Conservation (phyloP, 139 green algal species). For the Nannochloris sp. region DNA sequence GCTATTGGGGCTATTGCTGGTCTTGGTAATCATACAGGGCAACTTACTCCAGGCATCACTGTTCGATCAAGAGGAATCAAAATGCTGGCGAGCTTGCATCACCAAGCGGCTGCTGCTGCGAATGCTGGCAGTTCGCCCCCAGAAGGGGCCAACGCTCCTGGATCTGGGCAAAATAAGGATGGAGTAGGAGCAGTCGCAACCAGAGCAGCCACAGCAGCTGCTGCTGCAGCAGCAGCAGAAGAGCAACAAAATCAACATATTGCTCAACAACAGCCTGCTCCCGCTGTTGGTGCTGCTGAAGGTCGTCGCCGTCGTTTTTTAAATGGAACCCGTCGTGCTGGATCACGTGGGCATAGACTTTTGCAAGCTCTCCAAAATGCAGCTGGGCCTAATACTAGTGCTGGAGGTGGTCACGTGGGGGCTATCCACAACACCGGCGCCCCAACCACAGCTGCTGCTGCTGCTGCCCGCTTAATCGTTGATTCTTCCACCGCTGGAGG, state of each 20-base stretch:
- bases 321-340: neutral
- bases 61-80: slow-evolving; percentile 2
- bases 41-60: too few relatives aligned
- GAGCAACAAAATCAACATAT: too few relatives aligned
- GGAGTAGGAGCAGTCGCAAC: neutral
- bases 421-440: too few relatives aligned
- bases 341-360: neutral
- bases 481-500: neutral
- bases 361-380: neutral
- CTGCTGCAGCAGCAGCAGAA: too few relatives aligned
- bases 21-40: too few relatives aligned
- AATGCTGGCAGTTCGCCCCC: neutral
- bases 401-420: too few relatives aligned
- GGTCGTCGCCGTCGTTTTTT: too few relatives aligned
- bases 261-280: neutral
- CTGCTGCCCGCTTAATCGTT: neutral
- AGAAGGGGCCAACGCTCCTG: neutral
- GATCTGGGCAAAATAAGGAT: neutral
- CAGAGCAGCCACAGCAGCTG: too few relatives aligned
- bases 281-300: neutral
- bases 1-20: too few relatives aligned
- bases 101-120: neutral
- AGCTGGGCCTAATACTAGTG: too few relatives aligned
- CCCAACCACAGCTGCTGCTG: neutral
- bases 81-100: neutral